These are phyloP conservation scores for Botryotinia calthae DNA, from an alignment of 2,329 filamentous ascomycete species.

Conservation along the genomic window DNA sequence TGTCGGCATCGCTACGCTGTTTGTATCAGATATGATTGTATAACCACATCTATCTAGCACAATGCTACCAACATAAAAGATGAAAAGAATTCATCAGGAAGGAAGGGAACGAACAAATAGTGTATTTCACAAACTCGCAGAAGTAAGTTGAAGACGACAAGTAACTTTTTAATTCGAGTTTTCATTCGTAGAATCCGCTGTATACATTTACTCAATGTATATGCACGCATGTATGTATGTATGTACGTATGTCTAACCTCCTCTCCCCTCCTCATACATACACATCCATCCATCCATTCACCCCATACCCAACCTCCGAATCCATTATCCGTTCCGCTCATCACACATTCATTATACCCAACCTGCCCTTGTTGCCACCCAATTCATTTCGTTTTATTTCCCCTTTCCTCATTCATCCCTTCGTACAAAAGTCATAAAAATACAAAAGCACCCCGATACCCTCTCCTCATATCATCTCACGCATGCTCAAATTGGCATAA, in stretches of 20 bases:
- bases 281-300: neutral
- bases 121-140: neutral
- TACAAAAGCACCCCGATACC: neutral
- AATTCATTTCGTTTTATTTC: neutral
- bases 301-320: neutral
- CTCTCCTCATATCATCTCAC: neutral
- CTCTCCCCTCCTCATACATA: neutral
- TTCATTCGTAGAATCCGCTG: neutral
- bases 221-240: neutral
- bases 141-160: neutral
- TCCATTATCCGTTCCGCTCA: neutral
- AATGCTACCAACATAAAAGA: too few relatives aligned
- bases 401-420: neutral
- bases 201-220: neutral
- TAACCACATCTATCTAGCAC: too few relatives aligned
- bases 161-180: neutral
- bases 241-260: neutral
- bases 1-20: too few relatives aligned
- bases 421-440: neutral
- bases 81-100: neutral
- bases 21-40: too few relatives aligned
- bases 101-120: neutral
- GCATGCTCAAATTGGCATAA: neutral
- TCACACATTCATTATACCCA: constrained; percentile 1
- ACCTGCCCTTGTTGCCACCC: neutral